Conservation (phyloP, 2,329 filamentous ascomycete genomes). For the Zopfia rhizophila region DNA sequence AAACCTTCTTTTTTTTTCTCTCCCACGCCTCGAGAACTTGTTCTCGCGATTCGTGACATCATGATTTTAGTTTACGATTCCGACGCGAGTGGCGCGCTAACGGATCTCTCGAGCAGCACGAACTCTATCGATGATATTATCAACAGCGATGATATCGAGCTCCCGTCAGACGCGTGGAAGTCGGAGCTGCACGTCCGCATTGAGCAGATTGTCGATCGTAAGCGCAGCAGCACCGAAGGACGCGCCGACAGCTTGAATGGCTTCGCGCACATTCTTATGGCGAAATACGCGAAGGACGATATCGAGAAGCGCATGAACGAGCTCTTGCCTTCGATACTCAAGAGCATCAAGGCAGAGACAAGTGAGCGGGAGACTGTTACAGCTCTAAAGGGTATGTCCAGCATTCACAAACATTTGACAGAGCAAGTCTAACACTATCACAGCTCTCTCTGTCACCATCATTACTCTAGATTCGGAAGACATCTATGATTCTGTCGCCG, state of each 20-base stretch:
- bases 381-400: conserved; percentile 69
- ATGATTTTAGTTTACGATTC: conserved; percentile 25
- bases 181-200: conserved; percentile 72
- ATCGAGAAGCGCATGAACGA: conserved; percentile 69
- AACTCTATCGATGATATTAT: conserved; percentile 75
- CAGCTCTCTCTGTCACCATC: conserved; percentile 74
- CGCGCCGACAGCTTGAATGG: conserved; percentile 72
- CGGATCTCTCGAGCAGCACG: conserved; percentile 54
- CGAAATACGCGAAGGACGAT: conserved; percentile 72
- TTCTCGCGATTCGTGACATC: conserved; percentile 35
- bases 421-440: conserved; percentile 22
- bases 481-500: conserved; percentile 71
- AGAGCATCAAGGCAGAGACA: conserved; percentile 74
- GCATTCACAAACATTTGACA: neutral
- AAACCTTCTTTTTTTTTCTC: conserved; percentile 9
- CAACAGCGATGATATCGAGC: conserved; percentile 60
- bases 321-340: conserved; percentile 72
- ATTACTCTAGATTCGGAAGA: conserved; percentile 73
- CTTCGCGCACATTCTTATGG: conserved; percentile 73
- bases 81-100: conserved; percentile 34
- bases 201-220: conserved; percentile 77
- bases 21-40: neutral
- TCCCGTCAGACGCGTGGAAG: conserved; percentile 66
- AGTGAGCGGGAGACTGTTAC: conserved; percentile 75
- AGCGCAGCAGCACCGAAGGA: conserved; percentile 77